Conservation (phyloP, 257 asterid genomes). For the Solanum chiquidenum region DNA sequence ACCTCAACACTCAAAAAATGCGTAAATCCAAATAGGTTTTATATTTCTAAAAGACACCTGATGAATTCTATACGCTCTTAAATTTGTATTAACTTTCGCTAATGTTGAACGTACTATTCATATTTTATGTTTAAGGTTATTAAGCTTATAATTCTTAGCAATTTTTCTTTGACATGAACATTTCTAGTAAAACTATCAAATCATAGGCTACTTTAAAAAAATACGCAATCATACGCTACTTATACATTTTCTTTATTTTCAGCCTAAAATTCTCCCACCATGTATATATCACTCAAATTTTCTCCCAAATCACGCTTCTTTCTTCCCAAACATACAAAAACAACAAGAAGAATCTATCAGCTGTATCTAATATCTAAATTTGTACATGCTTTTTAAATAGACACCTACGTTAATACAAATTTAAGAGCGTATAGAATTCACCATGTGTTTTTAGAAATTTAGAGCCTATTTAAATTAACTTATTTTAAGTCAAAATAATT, state of each 20-base stretch:
- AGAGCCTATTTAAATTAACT: neutral
- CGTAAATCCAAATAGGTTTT: too few relatives aligned
- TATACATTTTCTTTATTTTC: neutral
- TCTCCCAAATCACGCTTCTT: neutral
- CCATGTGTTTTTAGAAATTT: neutral
- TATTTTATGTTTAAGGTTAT: too few relatives aligned
- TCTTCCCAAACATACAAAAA: neutral
- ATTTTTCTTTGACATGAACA: neutral
- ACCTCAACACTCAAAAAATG: neutral
- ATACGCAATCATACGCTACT: neutral
- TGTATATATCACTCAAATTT: neutral
- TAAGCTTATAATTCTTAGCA: neutral
- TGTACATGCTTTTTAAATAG: too few relatives aligned
- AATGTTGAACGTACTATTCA: neutral
- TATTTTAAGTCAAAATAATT: neutral
- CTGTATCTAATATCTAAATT: neutral
- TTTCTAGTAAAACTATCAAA: neutral
- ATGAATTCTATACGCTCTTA: neutral
- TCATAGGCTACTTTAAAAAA: neutral
- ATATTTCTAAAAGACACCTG: neutral
- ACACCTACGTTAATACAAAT: neutral
- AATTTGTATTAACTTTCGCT: neutral
- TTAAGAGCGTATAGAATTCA: neutral
- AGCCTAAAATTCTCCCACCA: neutral
- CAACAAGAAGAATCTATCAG: neutral